A percentile compares a stretch with the other conserved stretches of the same genome.
phyloP scores from a whole-genome alignment of 1,284 basidiomycete genomes.

The Coriolopsis trogii region DNA sequence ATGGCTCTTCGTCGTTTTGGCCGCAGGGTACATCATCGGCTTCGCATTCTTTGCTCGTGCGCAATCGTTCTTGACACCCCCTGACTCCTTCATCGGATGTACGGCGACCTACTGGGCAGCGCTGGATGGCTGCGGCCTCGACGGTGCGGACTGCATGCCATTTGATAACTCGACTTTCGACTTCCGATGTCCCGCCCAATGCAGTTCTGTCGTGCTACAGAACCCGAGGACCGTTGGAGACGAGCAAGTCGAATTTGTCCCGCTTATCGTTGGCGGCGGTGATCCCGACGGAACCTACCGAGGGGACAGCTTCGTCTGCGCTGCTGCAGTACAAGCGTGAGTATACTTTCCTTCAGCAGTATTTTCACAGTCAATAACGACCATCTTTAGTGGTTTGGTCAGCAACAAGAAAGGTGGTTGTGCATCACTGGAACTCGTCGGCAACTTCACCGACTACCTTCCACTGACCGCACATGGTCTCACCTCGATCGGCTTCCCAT shows the following conservation, averaged over 20 bases:
- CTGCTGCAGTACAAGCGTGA: constrained; percentile 83
- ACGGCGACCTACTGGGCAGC: constrained; percentile 73
- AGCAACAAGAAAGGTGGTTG: constrained; percentile 75
- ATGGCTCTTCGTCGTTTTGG: constrained; percentile 59
- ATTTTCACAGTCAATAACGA: too few species aligned
- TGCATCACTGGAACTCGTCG: constrained; percentile 67
- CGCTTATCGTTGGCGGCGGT: constrained; percentile 85
- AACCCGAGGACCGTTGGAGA: constrained; percentile 81
- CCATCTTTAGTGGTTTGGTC: constrained; percentile 61
- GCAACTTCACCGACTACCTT: constrained; percentile 73
- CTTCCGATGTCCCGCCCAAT: constrained; percentile 84
- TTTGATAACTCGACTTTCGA: constrained; percentile 66
- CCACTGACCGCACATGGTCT: constrained; percentile 66
- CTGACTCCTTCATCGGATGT: constrained; percentile 65
- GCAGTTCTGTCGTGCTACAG: constrained; percentile 66
- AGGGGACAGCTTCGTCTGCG: constrained; percentile 85
- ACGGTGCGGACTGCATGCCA: constrained; percentile 71
- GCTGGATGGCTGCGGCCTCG: constrained; percentile 76
- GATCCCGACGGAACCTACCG: constrained; percentile 73
- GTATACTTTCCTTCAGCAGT: too few species aligned
- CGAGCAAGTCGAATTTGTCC: constrained; percentile 64
- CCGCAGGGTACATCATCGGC: constrained; percentile 67
- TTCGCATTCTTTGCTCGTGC: constrained; percentile 74
- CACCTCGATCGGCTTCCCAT: constrained; percentile 72
- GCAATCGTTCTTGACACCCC: constrained; percentile 70